These are phyloP conservation scores for Backusella liffmaniae DNA, from an alignment of 192 early-diverging fungal species.

Conservation along the genomic window DNA sequence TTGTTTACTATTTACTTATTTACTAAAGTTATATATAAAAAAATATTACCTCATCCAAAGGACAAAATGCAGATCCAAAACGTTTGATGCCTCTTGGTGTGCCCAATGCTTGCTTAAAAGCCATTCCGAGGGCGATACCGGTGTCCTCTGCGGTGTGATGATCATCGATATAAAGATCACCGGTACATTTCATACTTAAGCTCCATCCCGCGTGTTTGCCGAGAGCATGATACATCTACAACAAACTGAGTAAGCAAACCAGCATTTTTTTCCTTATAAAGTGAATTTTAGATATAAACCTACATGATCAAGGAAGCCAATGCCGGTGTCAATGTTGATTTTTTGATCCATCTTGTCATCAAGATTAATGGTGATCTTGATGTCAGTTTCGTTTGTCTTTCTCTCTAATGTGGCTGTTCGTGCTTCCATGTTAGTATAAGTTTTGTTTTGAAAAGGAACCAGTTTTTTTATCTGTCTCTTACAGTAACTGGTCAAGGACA, in stretches of 20 bases:
- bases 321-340: slow-evolving; percentile 86
- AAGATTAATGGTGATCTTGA: slow-evolving; percentile 66
- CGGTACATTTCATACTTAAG: slow-evolving; percentile 60
- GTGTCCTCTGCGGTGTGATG: slow-evolving; percentile 98
- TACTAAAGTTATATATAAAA: neutral
- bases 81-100: slow-evolving; percentile 86
- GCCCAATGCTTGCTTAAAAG: slow-evolving; percentile 92
- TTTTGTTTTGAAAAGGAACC: neutral
- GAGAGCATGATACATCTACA: slow-evolving; percentile 94
- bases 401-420: slow-evolving; percentile 59
- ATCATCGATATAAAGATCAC: slow-evolving; percentile 97
- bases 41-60: slow-evolving; percentile 81
- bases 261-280: neutral
- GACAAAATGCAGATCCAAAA: slow-evolving; percentile 93
- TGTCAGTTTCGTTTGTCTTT: slow-evolving; percentile 96
- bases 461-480: neutral
- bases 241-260: neutral
- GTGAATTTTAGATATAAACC: slow-evolving; percentile 13
- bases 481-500: neutral
- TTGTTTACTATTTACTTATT: neutral
- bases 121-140: slow-evolving; percentile 89
- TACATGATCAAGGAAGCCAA: slow-evolving; percentile 98
- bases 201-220: slow-evolving; percentile 85
- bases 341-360: slow-evolving; percentile 60
- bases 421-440: neutral